Evolutionary conservation across 2,329 filamentous ascomycete species (phyloP).

Genomic region (Sordariomycetes sp.): DNA sequence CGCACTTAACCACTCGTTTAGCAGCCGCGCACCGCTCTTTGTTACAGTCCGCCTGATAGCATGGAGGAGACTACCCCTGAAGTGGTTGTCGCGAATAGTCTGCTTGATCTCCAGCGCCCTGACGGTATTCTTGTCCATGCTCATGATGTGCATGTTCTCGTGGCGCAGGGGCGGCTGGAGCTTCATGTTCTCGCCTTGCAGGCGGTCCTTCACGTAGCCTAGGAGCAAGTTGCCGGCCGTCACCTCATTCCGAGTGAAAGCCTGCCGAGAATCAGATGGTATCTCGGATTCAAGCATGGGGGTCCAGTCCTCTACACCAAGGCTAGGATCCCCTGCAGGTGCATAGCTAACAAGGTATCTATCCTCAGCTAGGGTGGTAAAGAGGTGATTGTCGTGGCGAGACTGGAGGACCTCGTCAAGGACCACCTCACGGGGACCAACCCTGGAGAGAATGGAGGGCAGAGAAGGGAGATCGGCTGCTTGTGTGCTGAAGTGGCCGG

Average conservation of each 20-base stretch:
- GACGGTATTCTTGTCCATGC: slow-evolving; percentile 85
- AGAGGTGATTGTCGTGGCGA: slow-evolving; percentile 49
- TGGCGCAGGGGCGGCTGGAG: slow-evolving; percentile 73
- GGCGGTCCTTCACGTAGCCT: slow-evolving; percentile 68
- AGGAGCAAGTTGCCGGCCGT: slow-evolving; percentile 71
- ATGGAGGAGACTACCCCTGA: slow-evolving; percentile 78
- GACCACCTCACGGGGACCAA: slow-evolving; percentile 77
- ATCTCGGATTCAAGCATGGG: slow-evolving; percentile 69
- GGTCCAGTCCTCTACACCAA: slow-evolving; percentile 55
- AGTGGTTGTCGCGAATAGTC: slow-evolving; percentile 70
- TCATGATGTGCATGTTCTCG: slow-evolving; percentile 68
- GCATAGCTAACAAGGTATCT: slow-evolving; percentile 69
- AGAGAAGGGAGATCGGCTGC: slow-evolving; percentile 58
- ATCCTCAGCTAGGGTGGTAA: slow-evolving; percentile 62
- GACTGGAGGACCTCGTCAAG: slow-evolving; percentile 49
- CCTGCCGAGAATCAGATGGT: slow-evolving; percentile 32
- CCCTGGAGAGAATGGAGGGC: slow-evolving; percentile 70
- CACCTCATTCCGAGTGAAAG: slow-evolving; percentile 61
- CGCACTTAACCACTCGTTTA: slow-evolving; percentile 70
- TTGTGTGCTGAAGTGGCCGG: slow-evolving; percentile 88
- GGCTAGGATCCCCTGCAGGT: slow-evolving; percentile 26
- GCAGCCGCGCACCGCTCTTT: slow-evolving; percentile 75
- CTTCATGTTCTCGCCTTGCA: slow-evolving; percentile 69
- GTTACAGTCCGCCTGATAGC: slow-evolving; percentile 85
- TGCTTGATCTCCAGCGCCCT: slow-evolving; percentile 79